Percentiles rank a stretch among this genome's conserved stretches.
Evolutionary conservation across 1,284 basidiomycete species (phyloP).

Genomic region (Apiotrichum veenhuisii): DNA sequence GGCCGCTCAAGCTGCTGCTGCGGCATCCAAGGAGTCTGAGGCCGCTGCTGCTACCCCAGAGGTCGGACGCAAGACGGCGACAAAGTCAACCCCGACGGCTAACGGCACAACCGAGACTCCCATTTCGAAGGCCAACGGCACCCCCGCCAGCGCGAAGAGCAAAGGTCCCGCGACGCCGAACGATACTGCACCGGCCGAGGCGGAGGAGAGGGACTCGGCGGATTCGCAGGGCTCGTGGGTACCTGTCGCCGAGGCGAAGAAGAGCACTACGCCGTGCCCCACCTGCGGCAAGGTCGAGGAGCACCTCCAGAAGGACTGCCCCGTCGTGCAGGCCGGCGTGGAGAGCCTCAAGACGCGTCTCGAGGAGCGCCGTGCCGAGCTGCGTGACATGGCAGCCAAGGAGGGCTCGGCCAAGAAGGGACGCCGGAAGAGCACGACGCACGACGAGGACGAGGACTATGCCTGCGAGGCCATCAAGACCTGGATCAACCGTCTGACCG

Average conservation of each 20-base stretch:
- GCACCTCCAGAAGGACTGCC: slow-evolving; percentile 36
- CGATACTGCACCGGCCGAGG: neutral
- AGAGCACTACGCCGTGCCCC: neutral
- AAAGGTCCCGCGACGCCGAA: neutral
- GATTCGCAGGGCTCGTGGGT: neutral
- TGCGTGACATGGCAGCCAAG: neutral
- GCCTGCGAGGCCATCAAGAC: slow-evolving; percentile 24
- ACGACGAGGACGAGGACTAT: slow-evolving; percentile 6
- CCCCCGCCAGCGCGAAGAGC: neutral
- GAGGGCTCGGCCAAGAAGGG: neutral
- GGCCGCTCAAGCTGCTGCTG: neutral
- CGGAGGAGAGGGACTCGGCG: neutral
- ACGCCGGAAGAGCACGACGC: neutral
- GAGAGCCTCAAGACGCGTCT: slow-evolving; percentile 20
- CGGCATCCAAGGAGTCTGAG: neutral
- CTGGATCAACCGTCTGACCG: slow-evolving; percentile 29
- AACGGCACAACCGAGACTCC: neutral
- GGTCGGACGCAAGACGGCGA: neutral
- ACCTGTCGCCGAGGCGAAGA: neutral
- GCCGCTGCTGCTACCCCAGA: neutral
- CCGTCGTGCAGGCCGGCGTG: slow-evolving; percentile 25
- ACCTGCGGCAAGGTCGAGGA: neutral
- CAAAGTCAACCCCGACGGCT: neutral
- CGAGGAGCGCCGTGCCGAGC: slow-evolving; percentile 9
- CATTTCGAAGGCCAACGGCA: neutral